Evolutionary conservation across 768 basidiomycete species (phyloP), one percentile per base, ranked within the genome.

Genomic region (Gymnopilus dilepis): DNA sequence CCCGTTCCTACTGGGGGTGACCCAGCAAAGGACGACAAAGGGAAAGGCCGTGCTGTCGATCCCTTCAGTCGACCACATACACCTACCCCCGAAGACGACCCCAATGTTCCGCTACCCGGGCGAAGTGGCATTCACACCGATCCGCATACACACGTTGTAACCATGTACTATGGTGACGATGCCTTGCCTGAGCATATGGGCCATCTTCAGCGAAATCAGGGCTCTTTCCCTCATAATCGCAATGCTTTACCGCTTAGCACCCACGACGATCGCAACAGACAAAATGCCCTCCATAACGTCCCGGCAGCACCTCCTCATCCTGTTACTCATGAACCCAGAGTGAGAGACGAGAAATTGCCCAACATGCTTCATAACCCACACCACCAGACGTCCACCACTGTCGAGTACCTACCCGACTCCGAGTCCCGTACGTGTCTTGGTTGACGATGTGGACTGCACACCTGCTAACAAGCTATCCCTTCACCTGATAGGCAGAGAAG

Each of bases 151-250:
- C 8, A 47, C 11, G 24, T 47, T 2, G 43, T 47, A 12, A 54
- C 52, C 22, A 26, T 40, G 22, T n/a, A 37, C 26, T 54, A 38
- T 11, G 52, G 52, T 4, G 52, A 54, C 11, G 52, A 54, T n/a
- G 22, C 6, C 13, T 17, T 54, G 34, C 59, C 63, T 8, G 59
- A 61, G 15, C 63, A 64, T 41, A 57, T 64, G 55, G 55, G 48
- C 2, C 63, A 64, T 52, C 47, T 64, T 4, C 21, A 59, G n/a
- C 33, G 48, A 4, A 59, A 59, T 19, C 58, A 59, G 4, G 58
- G 4, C 2, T 5, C n/a, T 4, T 30, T 48, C 48, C 47, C 58
- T 4, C 28, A 41, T 2, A 59, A 59, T 28, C 48, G 48, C 9
- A 26, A 47, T 15, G 22, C 43, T 4, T 11, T 47, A 24, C 22